These are phyloP conservation scores for Cantharellus cinnabarinus DNA, from an alignment of 768 basidiomycete species.

Conservation along the genomic window DNA sequence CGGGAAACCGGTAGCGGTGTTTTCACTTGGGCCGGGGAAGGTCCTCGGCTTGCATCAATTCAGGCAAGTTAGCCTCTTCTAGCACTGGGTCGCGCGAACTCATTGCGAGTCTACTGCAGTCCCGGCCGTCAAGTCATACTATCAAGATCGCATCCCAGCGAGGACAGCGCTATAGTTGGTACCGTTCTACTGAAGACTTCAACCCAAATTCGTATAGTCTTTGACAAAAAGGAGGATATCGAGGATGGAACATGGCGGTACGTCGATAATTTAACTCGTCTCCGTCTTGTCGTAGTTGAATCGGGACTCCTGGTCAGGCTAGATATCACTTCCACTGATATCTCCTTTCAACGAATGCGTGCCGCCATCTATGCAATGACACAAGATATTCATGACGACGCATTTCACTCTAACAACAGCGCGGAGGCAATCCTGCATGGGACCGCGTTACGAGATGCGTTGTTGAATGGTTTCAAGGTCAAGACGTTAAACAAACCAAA, in stretches of 20 bases:
- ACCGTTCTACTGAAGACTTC: slow-evolving; percentile 29
- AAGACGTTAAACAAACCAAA: slow-evolving; percentile 22
- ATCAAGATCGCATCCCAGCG: slow-evolving; percentile 38
- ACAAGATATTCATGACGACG: slow-evolving; percentile 19
- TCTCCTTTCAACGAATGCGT: slow-evolving; percentile 49
- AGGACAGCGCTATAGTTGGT: slow-evolving; percentile 33
- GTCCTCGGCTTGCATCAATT: slow-evolving; percentile 46
- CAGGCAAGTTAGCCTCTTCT: slow-evolving; percentile 27
- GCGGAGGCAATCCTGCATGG: slow-evolving; percentile 42
- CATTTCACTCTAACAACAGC: neutral
- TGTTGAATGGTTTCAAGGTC: slow-evolving; percentile 36
- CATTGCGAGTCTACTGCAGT: slow-evolving; percentile 3
- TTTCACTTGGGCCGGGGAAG: slow-evolving; percentile 41
- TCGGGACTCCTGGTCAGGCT: slow-evolving; percentile 17
- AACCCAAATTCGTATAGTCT: slow-evolving; percentile 37
- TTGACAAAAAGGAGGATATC: slow-evolving; percentile 28
- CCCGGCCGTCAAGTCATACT: slow-evolving; percentile 50
- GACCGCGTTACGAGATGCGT: slow-evolving; percentile 47
- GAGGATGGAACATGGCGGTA: slow-evolving; percentile 31
- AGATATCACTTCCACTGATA: slow-evolving; percentile 48
- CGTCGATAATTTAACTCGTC: neutral
- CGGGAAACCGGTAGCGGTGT: slow-evolving; percentile 46
- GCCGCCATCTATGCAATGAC: slow-evolving; percentile 38
- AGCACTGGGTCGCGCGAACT: neutral
- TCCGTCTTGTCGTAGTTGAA: too few relatives aligned